Conservation (phyloP, 225 moss, liverwort and hornwort species). For the Climacium dendroides region DNA sequence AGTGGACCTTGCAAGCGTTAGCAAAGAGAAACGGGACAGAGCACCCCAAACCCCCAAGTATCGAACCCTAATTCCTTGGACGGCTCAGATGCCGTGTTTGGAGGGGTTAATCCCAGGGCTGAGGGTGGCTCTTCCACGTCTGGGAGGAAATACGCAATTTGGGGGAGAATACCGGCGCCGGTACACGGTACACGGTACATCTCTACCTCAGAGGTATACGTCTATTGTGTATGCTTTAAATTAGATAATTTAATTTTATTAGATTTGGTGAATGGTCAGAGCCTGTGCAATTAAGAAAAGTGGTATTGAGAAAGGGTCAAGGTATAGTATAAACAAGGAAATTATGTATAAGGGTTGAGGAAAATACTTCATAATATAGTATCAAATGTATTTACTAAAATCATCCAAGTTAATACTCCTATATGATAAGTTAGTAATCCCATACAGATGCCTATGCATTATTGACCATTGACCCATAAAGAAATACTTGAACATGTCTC, state of each 20-base stretch:
- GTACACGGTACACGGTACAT: too few relatives aligned
- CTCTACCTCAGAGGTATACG: background rate
- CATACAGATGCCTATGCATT: background rate
- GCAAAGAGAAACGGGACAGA: background rate
- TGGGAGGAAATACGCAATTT: background rate
- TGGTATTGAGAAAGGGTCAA: background rate
- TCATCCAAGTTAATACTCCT: rapidly evolving
- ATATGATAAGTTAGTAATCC: background rate
- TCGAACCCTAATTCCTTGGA: background rate
- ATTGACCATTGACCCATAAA: background rate
- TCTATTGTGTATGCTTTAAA: background rate
- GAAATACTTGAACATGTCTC: background rate
- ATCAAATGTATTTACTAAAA: background rate
- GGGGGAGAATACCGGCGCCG: background rate
- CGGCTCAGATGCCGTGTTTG: background rate
- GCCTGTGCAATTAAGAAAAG: background rate
- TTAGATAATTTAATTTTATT: background rate
- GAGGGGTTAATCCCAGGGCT: background rate
- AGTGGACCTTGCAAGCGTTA: too few relatives aligned
- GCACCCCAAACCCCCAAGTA: background rate
- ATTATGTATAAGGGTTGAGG: background rate
- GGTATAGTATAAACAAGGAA: background rate
- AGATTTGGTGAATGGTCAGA: background rate
- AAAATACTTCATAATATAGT: background rate
- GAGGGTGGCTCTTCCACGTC: background rate